phyloP scores from a whole-genome alignment of 768 basidiomycete genomes.

The Hortiboletus flavorubellus region DNA sequence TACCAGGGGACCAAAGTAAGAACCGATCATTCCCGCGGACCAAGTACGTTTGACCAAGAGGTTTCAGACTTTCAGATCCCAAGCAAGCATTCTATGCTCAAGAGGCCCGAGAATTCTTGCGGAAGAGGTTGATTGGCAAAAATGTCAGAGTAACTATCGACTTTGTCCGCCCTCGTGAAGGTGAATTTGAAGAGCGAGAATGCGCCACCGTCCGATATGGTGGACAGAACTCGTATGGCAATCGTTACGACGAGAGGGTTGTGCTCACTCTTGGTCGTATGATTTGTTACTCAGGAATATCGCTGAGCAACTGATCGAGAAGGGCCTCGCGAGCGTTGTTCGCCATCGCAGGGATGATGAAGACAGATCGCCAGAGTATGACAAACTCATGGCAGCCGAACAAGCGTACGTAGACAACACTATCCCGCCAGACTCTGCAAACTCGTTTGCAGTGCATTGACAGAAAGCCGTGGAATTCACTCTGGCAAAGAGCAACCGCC shows the following conservation, averaged over 20 bases:
- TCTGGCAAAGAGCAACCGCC: constrained; percentile 85
- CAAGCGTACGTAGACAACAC: constrained; percentile 62
- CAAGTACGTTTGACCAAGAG: constrained; percentile 1
- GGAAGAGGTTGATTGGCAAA: constrained; percentile 91
- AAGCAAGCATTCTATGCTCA: constrained; percentile 85
- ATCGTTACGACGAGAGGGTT: not conserved
- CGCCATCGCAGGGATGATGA: constrained; percentile 95
- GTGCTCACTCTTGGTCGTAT: constrained; percentile 3
- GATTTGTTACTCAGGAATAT: constrained; percentile 58
- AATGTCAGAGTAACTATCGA: constrained; percentile 80
- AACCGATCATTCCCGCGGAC: constrained; percentile 1
- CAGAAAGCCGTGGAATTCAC: constrained; percentile 82
- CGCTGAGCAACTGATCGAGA: constrained; percentile 90
- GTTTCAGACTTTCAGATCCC: constrained; percentile 70
- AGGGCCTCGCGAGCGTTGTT: constrained; percentile 84
- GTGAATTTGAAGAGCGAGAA: constrained; percentile 91
- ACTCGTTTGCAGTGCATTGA: constrained; percentile 54
- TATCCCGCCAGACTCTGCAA: not conserved
- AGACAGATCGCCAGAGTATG: constrained; percentile 92
- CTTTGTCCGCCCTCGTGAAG: constrained; percentile 87
- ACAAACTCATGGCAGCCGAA: constrained; percentile 94
- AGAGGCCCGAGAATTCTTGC: constrained; percentile 90
- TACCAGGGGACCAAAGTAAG: constrained; percentile 77
- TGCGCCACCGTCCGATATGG: constrained; percentile 88
- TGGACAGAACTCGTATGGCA: constrained; percentile 67